Evolutionary conservation across 2,329 filamentous ascomycete species (phyloP), one percentile per base, ranked within the genome.

Genomic region (Penicillium italicum): DNA sequence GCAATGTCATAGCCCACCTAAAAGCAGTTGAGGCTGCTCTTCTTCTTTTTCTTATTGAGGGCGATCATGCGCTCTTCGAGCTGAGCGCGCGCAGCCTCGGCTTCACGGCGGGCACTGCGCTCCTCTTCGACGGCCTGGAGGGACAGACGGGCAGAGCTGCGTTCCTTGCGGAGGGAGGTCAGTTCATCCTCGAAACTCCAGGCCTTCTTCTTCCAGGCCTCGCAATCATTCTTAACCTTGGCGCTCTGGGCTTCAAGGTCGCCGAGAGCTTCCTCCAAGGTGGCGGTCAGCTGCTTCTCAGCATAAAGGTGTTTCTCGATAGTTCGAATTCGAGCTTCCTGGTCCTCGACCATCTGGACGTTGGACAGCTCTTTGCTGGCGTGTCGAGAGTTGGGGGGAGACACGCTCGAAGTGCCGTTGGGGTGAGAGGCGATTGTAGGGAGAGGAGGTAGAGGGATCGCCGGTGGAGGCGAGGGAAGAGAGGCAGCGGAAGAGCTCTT

Each of bases 21-120:
- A 81, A 99, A 99, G 83, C 94, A 99, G 80, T 97, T 97, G 75
- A 99, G 82, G 64, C 89, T 92, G 83, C 96, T 96, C 84, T 81
- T 81, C 76, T 95, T 92, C 83, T 93, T 96, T 81, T 95, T 94
- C 79, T 89, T 88, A 76, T 87, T 92, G 73, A 94, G 88, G 56
- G 89, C 87, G 69, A 93, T 91, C 86, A 99, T 99, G 54, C 93
- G 85, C 78, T 96, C 91, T 77, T 99, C 93, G 26, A 99, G 83
- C 68, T 96, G 90, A 37, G 88, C 89, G 51, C 89, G 83, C 41
- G 94, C 94, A 62, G 89, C 85, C 79, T 99, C 94, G 34, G 95
- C 92, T 60, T 93, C 90, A 62, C 91, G 83, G 58, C 94, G 83
- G 77, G 96, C 95, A 78, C 90, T 93, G 66, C 93, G 85, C 81